Evolutionary conservation across 2,329 filamentous ascomycete genomes (phyloP).

Genomic region (Malbranchea zuffiana): DNA sequence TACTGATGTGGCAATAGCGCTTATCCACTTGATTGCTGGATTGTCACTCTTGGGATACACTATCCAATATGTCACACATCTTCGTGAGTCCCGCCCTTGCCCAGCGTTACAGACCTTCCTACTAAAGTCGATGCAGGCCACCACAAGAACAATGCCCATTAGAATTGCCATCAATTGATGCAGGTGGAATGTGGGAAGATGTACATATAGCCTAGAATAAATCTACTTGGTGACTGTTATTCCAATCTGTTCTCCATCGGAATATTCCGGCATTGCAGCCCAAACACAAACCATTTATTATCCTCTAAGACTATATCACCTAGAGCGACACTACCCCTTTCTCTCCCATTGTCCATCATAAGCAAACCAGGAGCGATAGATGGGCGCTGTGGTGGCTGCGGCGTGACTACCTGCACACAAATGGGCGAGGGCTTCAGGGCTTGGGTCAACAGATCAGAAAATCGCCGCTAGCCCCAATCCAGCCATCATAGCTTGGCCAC

Average conservation of each 20-base stretch:
- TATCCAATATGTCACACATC: constrained; percentile 99
- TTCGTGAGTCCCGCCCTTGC: constrained; percentile 56
- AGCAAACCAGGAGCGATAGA: too few relatives aligned
- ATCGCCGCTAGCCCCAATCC: constrained; percentile 33
- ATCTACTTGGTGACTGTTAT: constrained; percentile 7
- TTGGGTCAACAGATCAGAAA: too few relatives aligned
- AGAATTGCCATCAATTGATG: constrained; percentile 30
- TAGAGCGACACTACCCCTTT: too few relatives aligned
- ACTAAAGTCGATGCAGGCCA: constrained; percentile 53
- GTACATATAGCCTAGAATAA: constrained; percentile 33
- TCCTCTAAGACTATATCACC: too few relatives aligned
- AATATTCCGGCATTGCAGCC: not conserved
- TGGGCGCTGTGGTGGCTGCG: too few relatives aligned
- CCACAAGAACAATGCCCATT: constrained; percentile 99
- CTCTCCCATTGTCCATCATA: too few relatives aligned
- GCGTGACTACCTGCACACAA: too few relatives aligned
- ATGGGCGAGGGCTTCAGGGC: too few relatives aligned
- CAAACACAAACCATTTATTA: too few relatives aligned
- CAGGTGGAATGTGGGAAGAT: constrained; percentile 22
- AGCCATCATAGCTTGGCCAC: constrained; percentile 33
- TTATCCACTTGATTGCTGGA: constrained; percentile 73
- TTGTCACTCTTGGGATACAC: constrained; percentile 79
- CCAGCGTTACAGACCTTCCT: not conserved
- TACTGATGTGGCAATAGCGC: constrained; percentile 45
- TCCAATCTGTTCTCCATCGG: too few relatives aligned